Conservation (phyloP, 208 protist genomes). For the Endotrypanum monterogeii region DNA sequence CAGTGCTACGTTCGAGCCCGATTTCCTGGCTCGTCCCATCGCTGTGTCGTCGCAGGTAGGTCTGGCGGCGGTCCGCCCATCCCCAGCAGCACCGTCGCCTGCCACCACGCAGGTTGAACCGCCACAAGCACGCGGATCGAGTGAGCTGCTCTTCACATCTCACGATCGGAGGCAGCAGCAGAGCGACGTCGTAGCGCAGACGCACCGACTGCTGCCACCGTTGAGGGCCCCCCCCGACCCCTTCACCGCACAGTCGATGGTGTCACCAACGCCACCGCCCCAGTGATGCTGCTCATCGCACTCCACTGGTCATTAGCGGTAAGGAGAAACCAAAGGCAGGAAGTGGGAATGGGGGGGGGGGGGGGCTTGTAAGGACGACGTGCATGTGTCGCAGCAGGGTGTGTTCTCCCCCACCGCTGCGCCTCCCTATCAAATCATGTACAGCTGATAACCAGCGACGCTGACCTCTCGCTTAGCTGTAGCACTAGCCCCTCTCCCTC, state of each 20-base stretch:
- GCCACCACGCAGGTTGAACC: background rate
- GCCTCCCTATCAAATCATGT: too few species aligned
- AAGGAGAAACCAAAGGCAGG: background rate
- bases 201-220: constrained; percentile 6
- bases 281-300: constrained; percentile 9
- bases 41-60: background rate
- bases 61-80: background rate
- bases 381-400: too few species aligned
- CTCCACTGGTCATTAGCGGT: background rate
- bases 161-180: constrained; percentile 11
- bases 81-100: background rate
- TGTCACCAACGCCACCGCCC: background rate
- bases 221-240: background rate
- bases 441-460: too few species aligned
- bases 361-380: background rate
- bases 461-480: too few species aligned
- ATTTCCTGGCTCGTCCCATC: background rate
- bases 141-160: too few species aligned
- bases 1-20: background rate
- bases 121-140: background rate
- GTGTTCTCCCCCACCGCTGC: too few species aligned
- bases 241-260: background rate
- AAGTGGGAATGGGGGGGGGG: background rate
- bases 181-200: constrained; percentile 18
- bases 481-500: too few species aligned